Evolutionary conservation across 2,329 filamentous ascomycete species (phyloP).

Genomic region (Trichophyton schoenleinii): DNA sequence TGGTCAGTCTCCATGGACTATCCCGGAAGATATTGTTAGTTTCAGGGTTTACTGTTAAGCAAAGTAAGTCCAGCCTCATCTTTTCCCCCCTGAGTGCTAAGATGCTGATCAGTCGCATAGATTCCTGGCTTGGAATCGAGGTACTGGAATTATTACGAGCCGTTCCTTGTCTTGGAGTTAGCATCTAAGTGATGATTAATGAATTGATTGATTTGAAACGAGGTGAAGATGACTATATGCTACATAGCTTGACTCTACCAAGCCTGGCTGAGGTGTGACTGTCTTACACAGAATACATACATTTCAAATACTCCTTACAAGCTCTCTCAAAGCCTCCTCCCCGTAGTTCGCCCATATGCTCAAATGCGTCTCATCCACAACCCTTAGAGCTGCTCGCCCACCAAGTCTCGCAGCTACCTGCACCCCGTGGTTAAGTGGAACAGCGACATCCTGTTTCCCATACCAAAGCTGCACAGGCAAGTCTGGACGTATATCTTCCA

Average conservation of each 20-base stretch:
- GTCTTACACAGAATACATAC: neutral
- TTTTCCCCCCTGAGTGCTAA: no score
- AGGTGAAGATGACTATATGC: neutral
- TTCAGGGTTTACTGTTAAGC: no score
- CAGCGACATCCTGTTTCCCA: slow-evolving; percentile 22
- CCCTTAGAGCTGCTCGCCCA: slow-evolving; percentile 19
- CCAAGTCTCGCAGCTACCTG: slow-evolving; percentile 22
- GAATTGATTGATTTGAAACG: neutral
- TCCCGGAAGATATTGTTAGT: no score
- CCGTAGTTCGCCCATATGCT: slow-evolving; percentile 1
- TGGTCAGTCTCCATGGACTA: no score
- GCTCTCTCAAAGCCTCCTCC: neutral
- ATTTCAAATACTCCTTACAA: neutral
- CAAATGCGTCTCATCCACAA: slow-evolving; percentile 26
- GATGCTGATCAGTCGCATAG: no score
- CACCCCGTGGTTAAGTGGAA: slow-evolving; percentile 25
- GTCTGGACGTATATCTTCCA: slow-evolving; percentile 26
- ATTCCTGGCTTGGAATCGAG: no score
- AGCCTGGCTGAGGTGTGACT: neutral
- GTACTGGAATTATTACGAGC: no score
- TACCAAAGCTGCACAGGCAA: slow-evolving; percentile 29
- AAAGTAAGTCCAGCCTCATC: no score
- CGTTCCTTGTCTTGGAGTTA: no score
- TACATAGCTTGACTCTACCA: neutral
- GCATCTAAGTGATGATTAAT: no score